These are phyloP conservation scores for Sphagnum fallax DNA, from an alignment of 228 moss, liverwort and hornwort species.

Conservation along the genomic window DNA sequence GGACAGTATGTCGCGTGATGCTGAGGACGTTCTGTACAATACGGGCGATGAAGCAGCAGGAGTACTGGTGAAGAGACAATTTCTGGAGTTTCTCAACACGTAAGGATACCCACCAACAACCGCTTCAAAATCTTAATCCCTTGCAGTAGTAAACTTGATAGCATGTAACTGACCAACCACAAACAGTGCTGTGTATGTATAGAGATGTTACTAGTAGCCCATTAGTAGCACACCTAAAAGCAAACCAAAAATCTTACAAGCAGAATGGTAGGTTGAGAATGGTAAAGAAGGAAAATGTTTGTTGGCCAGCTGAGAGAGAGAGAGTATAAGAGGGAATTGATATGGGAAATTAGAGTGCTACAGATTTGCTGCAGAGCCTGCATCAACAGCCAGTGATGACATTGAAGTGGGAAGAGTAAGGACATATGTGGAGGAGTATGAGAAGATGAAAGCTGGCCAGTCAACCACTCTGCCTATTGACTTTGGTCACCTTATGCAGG, in stretches of 20 bases:
- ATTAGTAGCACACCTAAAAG: background rate
- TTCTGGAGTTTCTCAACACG: constrained; percentile 74
- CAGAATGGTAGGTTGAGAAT: too few relatives aligned
- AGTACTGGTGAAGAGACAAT: constrained; percentile 36
- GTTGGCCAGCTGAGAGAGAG: background rate
- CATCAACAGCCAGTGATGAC: constrained; percentile 40
- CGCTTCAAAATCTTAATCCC: background rate
- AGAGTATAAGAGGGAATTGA: background rate
- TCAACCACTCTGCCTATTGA: constrained; percentile 78
- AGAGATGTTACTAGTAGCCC: background rate
- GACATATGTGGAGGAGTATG: constrained; percentile 60
- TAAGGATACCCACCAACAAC: constrained; percentile 20
- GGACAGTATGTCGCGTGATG: background rate
- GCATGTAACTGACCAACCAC: too few relatives aligned
- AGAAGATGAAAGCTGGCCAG: constrained; percentile 59
- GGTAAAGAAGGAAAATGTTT: background rate
- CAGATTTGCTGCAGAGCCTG: constrained; percentile 32
- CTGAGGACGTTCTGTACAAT: constrained; percentile 42
- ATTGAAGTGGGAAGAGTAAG: constrained; percentile 34
- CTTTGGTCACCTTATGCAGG: constrained; percentile 72
- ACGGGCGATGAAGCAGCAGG: constrained; percentile 62
- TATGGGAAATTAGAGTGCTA: constrained; percentile 1
- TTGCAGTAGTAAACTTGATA: background rate
- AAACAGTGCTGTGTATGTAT: background rate
- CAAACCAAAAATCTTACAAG: background rate